A percentile compares a stretch with the other conserved stretches of the same genome.
phyloP scores from a whole-genome alignment of 2,329 filamentous ascomycete species.

The Cladosporium cucumerinum region DNA sequence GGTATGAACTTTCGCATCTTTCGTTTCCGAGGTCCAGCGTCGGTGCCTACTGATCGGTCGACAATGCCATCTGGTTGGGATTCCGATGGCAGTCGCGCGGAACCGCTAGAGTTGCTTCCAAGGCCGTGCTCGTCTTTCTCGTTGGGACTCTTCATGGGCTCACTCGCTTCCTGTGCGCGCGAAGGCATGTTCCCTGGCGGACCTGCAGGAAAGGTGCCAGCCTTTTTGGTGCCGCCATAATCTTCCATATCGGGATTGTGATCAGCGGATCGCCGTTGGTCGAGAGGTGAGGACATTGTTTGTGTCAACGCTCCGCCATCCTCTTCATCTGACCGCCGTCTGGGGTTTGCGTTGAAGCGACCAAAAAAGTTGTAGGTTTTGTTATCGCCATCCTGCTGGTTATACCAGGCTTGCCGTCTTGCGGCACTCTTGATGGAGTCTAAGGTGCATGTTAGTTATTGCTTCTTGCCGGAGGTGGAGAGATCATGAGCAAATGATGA shows the following conservation, averaged over 20 bases:
- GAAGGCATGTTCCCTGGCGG: background rate
- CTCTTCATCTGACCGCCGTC: constrained; percentile 23
- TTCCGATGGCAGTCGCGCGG: constrained; percentile 13
- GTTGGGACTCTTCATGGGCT: constrained; percentile 17
- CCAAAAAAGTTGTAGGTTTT: constrained; percentile 30
- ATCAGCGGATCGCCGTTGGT: constrained; percentile 13
- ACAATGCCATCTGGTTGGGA: constrained; percentile 14
- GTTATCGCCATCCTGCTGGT: constrained; percentile 21
- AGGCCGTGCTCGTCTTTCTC: constrained; percentile 19
- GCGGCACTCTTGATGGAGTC: constrained; percentile 32
- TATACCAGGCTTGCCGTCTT: constrained; percentile 30
- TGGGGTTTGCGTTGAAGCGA: constrained; percentile 21
- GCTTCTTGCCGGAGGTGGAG: background rate
- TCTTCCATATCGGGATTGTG: background rate
- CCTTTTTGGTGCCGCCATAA: constrained; percentile 20
- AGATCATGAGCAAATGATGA: background rate
- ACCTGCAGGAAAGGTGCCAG: constrained; percentile 23
- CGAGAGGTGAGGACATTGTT: constrained; percentile 20
- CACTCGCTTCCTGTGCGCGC: constrained; percentile 1
- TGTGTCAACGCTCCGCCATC: constrained; percentile 20
- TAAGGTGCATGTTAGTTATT: constrained; percentile 14
- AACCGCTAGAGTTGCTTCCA: constrained; percentile 13
- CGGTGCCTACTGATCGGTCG: constrained; percentile 13
- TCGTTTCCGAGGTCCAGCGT: constrained; percentile 20
- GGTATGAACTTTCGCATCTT: constrained; percentile 27